Base-by-base conservation (phyloP, 2,329 filamentous ascomycete species). In the Penicillium fuscoglaucum region DNA sequence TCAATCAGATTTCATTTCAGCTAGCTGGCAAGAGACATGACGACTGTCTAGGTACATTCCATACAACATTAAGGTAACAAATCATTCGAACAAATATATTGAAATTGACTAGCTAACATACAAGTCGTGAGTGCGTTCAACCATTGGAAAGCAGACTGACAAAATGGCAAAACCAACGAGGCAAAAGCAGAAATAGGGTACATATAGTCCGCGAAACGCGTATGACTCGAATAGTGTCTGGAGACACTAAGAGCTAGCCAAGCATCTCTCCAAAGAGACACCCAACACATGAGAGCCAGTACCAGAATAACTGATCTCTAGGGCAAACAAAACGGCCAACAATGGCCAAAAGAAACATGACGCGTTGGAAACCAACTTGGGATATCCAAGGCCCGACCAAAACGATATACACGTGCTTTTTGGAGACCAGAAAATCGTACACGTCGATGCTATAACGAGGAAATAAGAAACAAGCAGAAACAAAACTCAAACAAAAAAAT, bases 341-440 rank as follows among this genome's bases (percentile, higher is more conserved):
- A 10, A 53, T 19, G 40, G 9, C 41, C 29, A 19, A 26, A 52
- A 12, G 10, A 17, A 45, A 45, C n/a, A 31, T 43, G 33, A 31
- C 15, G n/a, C n/a, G 7, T 28, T 31, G 41, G 40, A 52, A 45
- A 33, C 31, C 40, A 33, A 47, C 21, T 41, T 54, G 24, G n/a
- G 21, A 19, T 35, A 19, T 48, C 35, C 51, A 47, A 53, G 41
- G 43, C 15, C 49, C 17, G 17, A 90, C 96, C 79, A 96, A 96
- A 44, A 47, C 45, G 39, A 63, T 51, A 54, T 37, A 59, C 55
- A 59, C 24, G 41, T 19, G 24, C 50, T 57, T 44, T 48, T 52
- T 40, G 35, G 31, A 48, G 37, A 47, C 39, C 29, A 57, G 39
- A 21, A 37, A 47, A 57, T 62, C 59, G 52, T 61, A 62, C 57